phyloP scores from a whole-genome alignment of 2,329 filamentous ascomycete genomes.

The Coniochaeta hoffmannii region DNA sequence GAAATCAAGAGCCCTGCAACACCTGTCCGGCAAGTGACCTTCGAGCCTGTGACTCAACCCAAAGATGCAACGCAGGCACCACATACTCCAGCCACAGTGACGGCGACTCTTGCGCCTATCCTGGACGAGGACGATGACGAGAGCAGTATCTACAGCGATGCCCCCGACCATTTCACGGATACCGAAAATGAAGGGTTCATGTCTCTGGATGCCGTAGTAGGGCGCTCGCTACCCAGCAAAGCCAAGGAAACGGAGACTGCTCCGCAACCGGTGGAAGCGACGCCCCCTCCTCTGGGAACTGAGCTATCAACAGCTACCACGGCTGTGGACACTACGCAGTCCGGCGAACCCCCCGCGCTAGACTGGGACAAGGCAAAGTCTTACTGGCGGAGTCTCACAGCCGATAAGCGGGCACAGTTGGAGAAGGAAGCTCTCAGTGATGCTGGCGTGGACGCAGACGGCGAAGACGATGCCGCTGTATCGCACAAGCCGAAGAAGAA shows the following conservation, averaged over 20 bases:
- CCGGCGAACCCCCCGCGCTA: constrained; percentile 17
- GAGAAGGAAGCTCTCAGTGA: constrained; percentile 50
- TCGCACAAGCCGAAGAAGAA: constrained; percentile 29
- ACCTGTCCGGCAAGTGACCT: constrained; percentile 8
- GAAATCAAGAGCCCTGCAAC: not conserved
- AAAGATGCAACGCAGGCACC: constrained; percentile 9
- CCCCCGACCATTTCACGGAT: constrained; percentile 65
- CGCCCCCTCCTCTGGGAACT: constrained; percentile 4
- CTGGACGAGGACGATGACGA: constrained; percentile 30
- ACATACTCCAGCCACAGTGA: constrained; percentile 15
- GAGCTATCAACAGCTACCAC: constrained; percentile 11
- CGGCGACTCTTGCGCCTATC: constrained; percentile 14
- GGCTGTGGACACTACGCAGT: constrained; percentile 6
- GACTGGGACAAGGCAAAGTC: constrained; percentile 63
- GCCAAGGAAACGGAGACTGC: constrained; percentile 12
- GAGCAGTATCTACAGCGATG: constrained; percentile 65
- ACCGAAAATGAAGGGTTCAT: constrained; percentile 59
- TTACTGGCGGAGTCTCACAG: constrained; percentile 61
- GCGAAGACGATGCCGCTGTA: constrained; percentile 23
- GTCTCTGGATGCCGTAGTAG: constrained; percentile 65
- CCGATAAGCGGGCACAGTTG: constrained; percentile 54
- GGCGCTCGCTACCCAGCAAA: constrained; percentile 38
- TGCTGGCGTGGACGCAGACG: constrained; percentile 38
- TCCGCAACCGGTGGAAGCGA: not conserved
- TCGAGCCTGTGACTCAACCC: constrained; percentile 15